These are phyloP conservation scores for Platanthera zijinensis DNA, from an alignment of 106 monocot species.

Conservation along the genomic window DNA sequence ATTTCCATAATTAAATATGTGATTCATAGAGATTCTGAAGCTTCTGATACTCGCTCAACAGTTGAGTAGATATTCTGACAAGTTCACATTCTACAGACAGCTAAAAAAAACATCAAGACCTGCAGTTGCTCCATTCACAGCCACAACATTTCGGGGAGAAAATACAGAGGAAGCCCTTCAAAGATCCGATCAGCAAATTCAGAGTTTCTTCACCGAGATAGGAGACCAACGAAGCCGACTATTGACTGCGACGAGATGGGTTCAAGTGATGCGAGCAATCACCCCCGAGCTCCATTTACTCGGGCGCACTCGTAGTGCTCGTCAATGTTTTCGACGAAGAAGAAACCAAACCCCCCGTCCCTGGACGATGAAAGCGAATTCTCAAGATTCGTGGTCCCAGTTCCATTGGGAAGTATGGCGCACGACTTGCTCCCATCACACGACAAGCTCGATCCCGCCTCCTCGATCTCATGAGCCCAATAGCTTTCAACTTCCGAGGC, in stretches of 20 bases:
- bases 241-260: not conserved
- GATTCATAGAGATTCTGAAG: not conserved
- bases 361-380: conserved; percentile 9
- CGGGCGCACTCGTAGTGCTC: conserved; percentile 21
- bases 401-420: conserved; percentile 2
- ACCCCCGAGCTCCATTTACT: conserved; percentile 26
- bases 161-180: not conserved
- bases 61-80: not conserved
- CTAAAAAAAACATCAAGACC: not conserved
- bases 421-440: conserved; percentile 25
- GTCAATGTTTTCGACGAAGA: conserved; percentile 7
- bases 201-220: too few relatives aligned
- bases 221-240: too few relatives aligned
- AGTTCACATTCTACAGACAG: not conserved
- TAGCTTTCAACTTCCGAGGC: conserved; percentile 14
- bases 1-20: not conserved
- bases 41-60: not conserved
- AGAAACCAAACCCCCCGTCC: conserved; percentile 23
- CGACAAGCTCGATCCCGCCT: conserved; percentile 43
- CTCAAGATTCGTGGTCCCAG: conserved; percentile 1
- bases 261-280: conserved; percentile 7
- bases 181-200: too few relatives aligned
- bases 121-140: not conserved
- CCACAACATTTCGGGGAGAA: not conserved
- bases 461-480: conserved; percentile 33